A percentile compares a stretch with the other conserved stretches of the same genome.
These are phyloP conservation scores for Ilyonectria destructans DNA, from an alignment of 2,329 filamentous ascomycete species.

Conservation along the genomic window DNA sequence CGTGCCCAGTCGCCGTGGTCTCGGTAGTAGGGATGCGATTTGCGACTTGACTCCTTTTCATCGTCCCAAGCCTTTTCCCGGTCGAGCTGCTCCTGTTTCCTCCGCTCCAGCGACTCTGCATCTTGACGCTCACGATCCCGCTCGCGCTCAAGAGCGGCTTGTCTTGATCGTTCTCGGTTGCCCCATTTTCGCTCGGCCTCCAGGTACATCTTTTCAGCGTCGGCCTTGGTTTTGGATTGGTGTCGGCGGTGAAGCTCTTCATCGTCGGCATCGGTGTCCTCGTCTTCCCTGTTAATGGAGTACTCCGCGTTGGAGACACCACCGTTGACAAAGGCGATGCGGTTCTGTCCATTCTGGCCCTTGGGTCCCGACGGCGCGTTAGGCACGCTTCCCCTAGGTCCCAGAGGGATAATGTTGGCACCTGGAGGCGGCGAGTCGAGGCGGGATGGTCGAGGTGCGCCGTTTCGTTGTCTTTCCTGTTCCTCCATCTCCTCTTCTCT, in stretches of 20 bases:
- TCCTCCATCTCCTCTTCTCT: conserved; percentile 95
- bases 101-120: conserved; percentile 74
- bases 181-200: conserved; percentile 93
- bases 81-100: conserved; percentile 79
- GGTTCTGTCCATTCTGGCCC: conserved; percentile 74
- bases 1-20: conserved; percentile 90
- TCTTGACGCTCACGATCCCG: conserved; percentile 86
- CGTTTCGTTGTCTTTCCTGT: conserved; percentile 83
- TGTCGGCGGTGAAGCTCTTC: conserved; percentile 85
- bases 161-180: conserved; percentile 87
- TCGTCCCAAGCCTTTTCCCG: conserved; percentile 86
- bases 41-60: conserved; percentile 83
- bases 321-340: conserved; percentile 87
- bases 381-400: conserved; percentile 67
- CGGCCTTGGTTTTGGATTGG: conserved; percentile 79
- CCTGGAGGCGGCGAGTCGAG: conserved; percentile 81
- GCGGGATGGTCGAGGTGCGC: conserved; percentile 73
- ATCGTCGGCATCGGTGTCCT: conserved; percentile 91
- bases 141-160: conserved; percentile 89
- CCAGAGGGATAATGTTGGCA: conserved; percentile 69
- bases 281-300: conserved; percentile 79
- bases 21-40: conserved; percentile 86
- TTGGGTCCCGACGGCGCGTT: conserved; percentile 81
- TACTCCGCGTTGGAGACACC: conserved; percentile 74
- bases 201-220: conserved; percentile 85